phyloP scores from a whole-genome alignment of 306 rosid genomes.

The Senna tora region DNA sequence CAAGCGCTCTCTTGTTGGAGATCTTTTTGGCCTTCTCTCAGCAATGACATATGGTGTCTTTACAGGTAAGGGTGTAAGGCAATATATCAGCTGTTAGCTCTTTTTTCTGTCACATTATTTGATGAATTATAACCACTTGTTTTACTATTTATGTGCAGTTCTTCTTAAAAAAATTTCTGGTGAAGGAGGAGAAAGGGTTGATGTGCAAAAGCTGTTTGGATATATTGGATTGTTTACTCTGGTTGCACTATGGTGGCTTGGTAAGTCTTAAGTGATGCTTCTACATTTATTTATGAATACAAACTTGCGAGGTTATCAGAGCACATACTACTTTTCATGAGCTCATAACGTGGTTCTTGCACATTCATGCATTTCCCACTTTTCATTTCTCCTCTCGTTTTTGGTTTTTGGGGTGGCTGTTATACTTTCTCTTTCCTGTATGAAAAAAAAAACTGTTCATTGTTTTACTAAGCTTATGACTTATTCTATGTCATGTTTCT shows the following conservation, averaged over 20 bases:
- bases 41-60: slow-evolving; percentile 90
- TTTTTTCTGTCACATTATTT: slow-evolving; percentile 9
- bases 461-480: not conserved
- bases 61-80: slow-evolving; percentile 59
- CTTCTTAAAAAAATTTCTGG: slow-evolving; percentile 87
- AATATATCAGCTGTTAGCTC: slow-evolving; percentile 18
- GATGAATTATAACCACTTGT: slow-evolving; percentile 27
- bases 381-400: not conserved
- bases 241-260: slow-evolving; percentile 89
- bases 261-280: slow-evolving; percentile 53
- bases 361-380: not conserved
- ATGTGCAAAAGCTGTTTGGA: slow-evolving; percentile 96
- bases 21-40: slow-evolving; percentile 91
- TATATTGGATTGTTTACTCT: slow-evolving; percentile 93
- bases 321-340: slow-evolving; percentile 1
- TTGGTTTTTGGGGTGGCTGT: not conserved
- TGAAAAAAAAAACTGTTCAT: not conserved
- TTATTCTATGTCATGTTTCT: slow-evolving; percentile 28
- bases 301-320: slow-evolving; percentile 7
- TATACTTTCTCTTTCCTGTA: not conserved
- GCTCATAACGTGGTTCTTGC: slow-evolving; percentile 15
- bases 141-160: slow-evolving; percentile 53
- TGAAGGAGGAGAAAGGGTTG: slow-evolving; percentile 88
- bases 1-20: slow-evolving; percentile 77
- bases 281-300: slow-evolving; percentile 22